Base-by-base conservation (phyloP, 78 protist genomes). In the Tieghemostelium lacteum region DNA sequence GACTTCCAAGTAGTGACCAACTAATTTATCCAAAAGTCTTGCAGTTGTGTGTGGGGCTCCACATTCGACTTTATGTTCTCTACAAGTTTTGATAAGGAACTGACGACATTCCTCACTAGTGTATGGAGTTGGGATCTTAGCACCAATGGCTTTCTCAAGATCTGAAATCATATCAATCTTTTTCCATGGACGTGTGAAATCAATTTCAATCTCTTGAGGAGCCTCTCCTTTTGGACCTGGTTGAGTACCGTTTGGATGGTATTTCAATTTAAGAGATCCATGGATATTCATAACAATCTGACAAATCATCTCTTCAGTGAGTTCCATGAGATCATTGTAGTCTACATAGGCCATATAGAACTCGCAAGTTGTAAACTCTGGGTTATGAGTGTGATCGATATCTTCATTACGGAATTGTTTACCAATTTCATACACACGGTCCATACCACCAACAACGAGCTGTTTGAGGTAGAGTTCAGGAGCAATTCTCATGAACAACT, bases 301-400 rank as follows among this genome's bases (percentile, higher is more conserved):
- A 16, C 95, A 62, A 50, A 98, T 22, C 37, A 98, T 24, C 36
- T 96, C 93, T 93, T 98, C 99, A 7, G 99, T 98, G 71, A 98
- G 24, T 5, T 39, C 36, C 96, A 99, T 97, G 71, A 99, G 96
- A 83, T 99, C 99, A 75, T 99, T 83, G 97, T 99, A 99, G 93
- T 99, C 99, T 24, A 97, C 98, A 85, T 98, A 99, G 24, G 99
- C 99, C 99, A 87, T 95, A 94, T 99, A 99, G 94, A 97, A 97
- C 86, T 99, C 99, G 92, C 98, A 96, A 12, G 99, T 94, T n/a
- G 99, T 99, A 95, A 99, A 99, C 89, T 99, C 99, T 42, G 99
- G 99, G 95, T 99, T 99, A 94, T 99, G 99, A 22, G 99, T 99
- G 78, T 95, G 76, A 75, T 99, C 99, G 40, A 98, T 98, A 29